phyloP scores from a whole-genome alignment of 345 rosid species.

The Brassica rapa region DNA sequence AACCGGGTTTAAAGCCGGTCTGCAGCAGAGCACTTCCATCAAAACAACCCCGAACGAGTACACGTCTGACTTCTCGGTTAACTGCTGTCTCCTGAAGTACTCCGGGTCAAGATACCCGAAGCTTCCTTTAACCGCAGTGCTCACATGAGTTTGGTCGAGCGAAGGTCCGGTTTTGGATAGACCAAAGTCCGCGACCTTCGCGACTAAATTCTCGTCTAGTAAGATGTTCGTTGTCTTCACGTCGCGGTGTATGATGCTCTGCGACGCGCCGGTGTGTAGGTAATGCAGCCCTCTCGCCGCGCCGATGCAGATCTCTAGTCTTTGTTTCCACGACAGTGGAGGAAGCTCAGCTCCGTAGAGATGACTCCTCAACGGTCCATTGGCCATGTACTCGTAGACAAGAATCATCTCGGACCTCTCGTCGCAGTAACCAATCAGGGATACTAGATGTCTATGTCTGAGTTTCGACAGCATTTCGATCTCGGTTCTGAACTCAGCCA shows the following conservation, averaged over 20 bases:
- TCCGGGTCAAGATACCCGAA: slow-evolving; percentile 98
- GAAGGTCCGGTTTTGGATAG: slow-evolving; percentile 95
- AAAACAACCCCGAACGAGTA: slow-evolving; percentile 97
- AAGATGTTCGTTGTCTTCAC: slow-evolving; percentile 98
- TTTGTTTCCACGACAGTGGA: slow-evolving; percentile 88
- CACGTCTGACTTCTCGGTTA: slow-evolving; percentile 95
- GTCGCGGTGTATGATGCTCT: slow-evolving; percentile 96
- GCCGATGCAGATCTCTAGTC: slow-evolving; percentile 96
- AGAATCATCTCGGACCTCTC: slow-evolving; percentile 96
- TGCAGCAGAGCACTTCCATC: slow-evolving; percentile 94
- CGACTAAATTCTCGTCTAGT: slow-evolving; percentile 86
- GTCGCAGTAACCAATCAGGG: slow-evolving; percentile 96
- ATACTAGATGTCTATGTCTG: slow-evolving; percentile 94
- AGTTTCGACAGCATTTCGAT: slow-evolving; percentile 97
- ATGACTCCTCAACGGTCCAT: slow-evolving; percentile 96
- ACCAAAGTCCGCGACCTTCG: slow-evolving; percentile 98
- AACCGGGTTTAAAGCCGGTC: slow-evolving; percentile 96
- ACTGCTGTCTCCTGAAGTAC: slow-evolving; percentile 95
- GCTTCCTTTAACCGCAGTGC: slow-evolving; percentile 99
- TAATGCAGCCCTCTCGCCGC: slow-evolving; percentile 97
- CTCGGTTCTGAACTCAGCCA: slow-evolving; percentile 96
- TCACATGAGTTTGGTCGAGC: slow-evolving; percentile 93
- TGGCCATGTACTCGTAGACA: slow-evolving; percentile 96
- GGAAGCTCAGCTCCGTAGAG: slow-evolving; percentile 90
- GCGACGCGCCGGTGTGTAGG: slow-evolving; percentile 98